These are phyloP conservation scores for Herpomyces periplanetae DNA, from an alignment of 2,329 filamentous ascomycete species.

Conservation along the genomic window DNA sequence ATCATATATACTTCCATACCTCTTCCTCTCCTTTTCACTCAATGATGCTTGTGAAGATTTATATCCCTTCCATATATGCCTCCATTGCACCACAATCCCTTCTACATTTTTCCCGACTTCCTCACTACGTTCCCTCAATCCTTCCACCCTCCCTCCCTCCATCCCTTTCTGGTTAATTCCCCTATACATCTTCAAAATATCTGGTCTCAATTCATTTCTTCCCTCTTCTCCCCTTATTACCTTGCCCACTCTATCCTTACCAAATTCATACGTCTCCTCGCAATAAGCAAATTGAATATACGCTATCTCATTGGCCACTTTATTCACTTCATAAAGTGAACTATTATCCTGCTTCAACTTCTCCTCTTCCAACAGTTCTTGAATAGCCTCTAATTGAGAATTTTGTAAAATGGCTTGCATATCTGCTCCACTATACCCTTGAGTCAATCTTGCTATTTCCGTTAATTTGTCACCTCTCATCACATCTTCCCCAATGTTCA, in stretches of 20 bases:
- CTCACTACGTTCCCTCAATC: constrained; percentile 3
- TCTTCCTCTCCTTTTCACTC: constrained; percentile 27
- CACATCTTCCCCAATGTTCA: constrained; percentile 28
- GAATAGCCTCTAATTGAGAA: constrained; percentile 79
- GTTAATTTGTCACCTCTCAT: constrained; percentile 13
- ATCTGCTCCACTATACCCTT: constrained; percentile 76
- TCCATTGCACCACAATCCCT: constrained; percentile 50
- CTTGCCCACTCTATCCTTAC: constrained; percentile 6
- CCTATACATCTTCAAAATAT: constrained; percentile 7
- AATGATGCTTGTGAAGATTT: constrained; percentile 44
- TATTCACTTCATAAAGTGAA: constrained; percentile 7
- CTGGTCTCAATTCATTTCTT: constrained; percentile 2
- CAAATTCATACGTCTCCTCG: constrained; percentile 5
- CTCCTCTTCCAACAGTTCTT: constrained; percentile 39
- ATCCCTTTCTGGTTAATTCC: constrained; percentile 6
- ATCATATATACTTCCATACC: constrained; percentile 41
- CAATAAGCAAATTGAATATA: no score
- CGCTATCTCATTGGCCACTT: constrained; percentile 4
- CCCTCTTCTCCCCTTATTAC: constrained; percentile 5
- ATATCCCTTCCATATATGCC: constrained; percentile 39
- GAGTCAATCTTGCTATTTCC: constrained; percentile 40
- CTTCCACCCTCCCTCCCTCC: constrained; percentile 3
- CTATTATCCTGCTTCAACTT: constrained; percentile 7
- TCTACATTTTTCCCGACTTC: constrained; percentile 11
- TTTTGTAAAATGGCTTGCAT: constrained; percentile 83